Evolutionary conservation across 2,329 filamentous ascomycete genomes (phyloP).

Genomic region (Penicillium janthinellum): DNA sequence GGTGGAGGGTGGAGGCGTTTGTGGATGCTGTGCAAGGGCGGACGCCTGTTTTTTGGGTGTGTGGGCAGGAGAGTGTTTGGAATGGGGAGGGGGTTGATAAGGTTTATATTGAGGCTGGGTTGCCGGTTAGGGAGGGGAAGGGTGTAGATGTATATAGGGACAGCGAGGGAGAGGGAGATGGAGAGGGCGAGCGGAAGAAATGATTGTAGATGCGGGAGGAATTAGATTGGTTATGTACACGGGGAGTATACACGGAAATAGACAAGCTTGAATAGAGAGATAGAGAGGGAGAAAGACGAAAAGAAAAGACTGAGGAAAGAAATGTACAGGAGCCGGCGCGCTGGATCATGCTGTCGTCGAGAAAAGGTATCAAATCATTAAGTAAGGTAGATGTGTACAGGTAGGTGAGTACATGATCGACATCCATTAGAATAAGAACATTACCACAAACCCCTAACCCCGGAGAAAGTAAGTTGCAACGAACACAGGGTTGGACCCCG

Average conservation of each 20-base stretch:
- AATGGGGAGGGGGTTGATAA: neutral
- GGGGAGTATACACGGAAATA: neutral
- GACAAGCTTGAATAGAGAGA: neutral
- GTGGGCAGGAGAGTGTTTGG: neutral
- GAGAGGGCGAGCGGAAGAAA: neutral
- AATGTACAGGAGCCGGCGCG: conserved; percentile 24
- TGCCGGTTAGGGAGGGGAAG: neutral
- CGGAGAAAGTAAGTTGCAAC: neutral
- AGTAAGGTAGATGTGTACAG: conserved; percentile 22
- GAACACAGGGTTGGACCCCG: neutral
- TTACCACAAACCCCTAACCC: conserved; percentile 10
- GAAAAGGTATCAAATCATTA: conserved; percentile 33
- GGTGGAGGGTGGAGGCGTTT: neutral
- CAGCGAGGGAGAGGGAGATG: neutral
- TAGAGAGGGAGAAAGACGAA: neutral
- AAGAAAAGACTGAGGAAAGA: neutral
- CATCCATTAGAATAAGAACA: conserved; percentile 23
- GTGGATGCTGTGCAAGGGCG: neutral
- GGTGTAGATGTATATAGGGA: neutral
- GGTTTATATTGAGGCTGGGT: neutral
- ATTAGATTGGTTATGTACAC: conserved; percentile 4
- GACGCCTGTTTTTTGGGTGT: neutral
- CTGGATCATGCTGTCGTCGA: conserved; percentile 30
- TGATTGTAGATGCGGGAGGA: neutral
- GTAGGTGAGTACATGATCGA: conserved; percentile 19